These are phyloP conservation scores for Claviceps monticola DNA, from an alignment of 2,329 filamentous ascomycete genomes.

Conservation along the genomic window DNA sequence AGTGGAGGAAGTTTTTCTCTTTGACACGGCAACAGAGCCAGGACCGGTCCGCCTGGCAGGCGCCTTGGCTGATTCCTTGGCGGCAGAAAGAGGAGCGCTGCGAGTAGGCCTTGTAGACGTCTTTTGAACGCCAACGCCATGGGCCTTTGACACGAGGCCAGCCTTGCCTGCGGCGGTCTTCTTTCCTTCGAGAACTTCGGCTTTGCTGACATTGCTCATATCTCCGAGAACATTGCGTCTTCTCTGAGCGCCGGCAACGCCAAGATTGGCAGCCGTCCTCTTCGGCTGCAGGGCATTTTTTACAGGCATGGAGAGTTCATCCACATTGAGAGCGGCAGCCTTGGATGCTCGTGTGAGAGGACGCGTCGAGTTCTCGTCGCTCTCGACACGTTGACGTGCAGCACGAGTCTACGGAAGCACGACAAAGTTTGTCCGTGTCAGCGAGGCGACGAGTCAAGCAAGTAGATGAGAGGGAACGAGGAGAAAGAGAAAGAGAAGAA, in stretches of 20 bases:
- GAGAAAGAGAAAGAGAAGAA: background rate
- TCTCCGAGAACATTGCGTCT: constrained; percentile 83
- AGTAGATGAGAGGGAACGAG: background rate
- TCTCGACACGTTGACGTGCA: constrained; percentile 68
- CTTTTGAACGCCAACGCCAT: constrained; percentile 75
- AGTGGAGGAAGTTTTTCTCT: constrained; percentile 53
- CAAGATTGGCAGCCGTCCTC: constrained; percentile 41
- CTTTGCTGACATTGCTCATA: constrained; percentile 88
- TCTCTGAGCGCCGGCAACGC: constrained; percentile 36
- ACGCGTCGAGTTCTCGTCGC: constrained; percentile 87
- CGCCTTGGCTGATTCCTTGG: constrained; percentile 54
- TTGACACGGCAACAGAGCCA: constrained; percentile 48
- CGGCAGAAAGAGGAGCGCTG: constrained; percentile 41
- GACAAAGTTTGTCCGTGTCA: constrained; percentile 3
- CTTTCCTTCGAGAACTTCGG: constrained; percentile 57
- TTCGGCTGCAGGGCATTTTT: constrained; percentile 59
- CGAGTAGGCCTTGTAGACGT: constrained; percentile 39
- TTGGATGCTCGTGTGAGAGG: constrained; percentile 81
- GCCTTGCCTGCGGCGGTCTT: constrained; percentile 52
- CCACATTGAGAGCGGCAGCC: constrained; percentile 58
- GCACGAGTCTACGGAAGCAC: constrained; percentile 42
- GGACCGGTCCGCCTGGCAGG: constrained; percentile 63
- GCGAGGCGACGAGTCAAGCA: background rate
- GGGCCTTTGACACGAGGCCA: constrained; percentile 66
- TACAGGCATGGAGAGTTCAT: constrained; percentile 42